Evolutionary conservation across 2,329 filamentous ascomycete species (phyloP).

Genomic region (Arachnomyces sp.): DNA sequence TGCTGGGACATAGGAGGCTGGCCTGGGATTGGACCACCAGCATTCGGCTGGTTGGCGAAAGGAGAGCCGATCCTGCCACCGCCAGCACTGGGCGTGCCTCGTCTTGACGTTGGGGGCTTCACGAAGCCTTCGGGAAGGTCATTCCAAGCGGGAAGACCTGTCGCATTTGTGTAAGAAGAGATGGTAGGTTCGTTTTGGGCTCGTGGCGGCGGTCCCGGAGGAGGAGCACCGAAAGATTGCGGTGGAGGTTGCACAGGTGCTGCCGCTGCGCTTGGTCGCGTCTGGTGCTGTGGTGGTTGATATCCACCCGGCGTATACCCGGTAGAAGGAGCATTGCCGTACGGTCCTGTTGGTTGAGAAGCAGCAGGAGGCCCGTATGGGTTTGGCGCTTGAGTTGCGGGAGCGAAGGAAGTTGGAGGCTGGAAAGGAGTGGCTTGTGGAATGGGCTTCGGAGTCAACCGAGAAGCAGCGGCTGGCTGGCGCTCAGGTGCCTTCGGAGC

Average conservation of each 20-base stretch:
- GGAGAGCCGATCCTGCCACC: constrained; percentile 62
- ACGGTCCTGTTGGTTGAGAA: constrained; percentile 21
- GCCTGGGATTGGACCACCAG: constrained; percentile 22
- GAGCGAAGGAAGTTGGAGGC: constrained; percentile 20
- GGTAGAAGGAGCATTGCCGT: constrained; percentile 24
- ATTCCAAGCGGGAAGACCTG: constrained; percentile 80
- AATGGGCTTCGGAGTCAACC: constrained; percentile 38
- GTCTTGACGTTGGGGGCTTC: constrained; percentile 63
- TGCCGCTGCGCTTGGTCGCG: constrained; percentile 25
- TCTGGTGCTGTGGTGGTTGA: constrained; percentile 44
- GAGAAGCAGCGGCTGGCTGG: constrained; percentile 32
- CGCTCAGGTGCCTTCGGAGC: constrained; percentile 35
- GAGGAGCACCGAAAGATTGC: constrained; percentile 39
- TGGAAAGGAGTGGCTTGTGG: constrained; percentile 31
- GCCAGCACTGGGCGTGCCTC: constrained; percentile 61
- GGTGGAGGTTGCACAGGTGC: constrained; percentile 17
- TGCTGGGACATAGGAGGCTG: constrained; percentile 42
- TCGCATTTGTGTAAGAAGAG: constrained; percentile 55
- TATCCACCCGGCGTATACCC: constrained; percentile 44
- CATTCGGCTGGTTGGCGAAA: constrained; percentile 59
- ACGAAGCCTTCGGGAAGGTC: constrained; percentile 78
- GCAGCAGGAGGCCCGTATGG: constrained; percentile 13
- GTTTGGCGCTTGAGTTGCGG: constrained; percentile 14
- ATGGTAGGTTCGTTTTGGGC: constrained; percentile 62
- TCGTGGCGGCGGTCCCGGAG: constrained; percentile 51